Evolutionary conservation across 2,329 filamentous ascomycete genomes (phyloP).

Genomic region (Verticillium tricorpus): DNA sequence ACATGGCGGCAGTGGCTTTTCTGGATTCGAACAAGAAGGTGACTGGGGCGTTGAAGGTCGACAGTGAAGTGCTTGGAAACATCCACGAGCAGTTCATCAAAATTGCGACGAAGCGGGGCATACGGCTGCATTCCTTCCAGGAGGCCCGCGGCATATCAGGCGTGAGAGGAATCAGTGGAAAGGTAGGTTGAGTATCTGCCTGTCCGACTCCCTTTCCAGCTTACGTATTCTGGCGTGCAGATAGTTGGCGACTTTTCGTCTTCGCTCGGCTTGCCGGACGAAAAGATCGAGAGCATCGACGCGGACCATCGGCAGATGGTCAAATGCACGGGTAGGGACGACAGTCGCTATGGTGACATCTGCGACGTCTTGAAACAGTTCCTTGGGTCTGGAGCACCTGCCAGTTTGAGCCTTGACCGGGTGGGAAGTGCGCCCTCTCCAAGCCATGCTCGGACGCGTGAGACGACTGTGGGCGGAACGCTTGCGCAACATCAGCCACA

Average conservation of each 20-base stretch:
- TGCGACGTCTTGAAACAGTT: neutral
- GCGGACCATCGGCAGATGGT: neutral
- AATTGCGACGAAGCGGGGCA: constrained; percentile 15
- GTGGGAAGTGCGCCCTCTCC: no score
- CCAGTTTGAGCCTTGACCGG: no score
- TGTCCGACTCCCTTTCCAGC: no score
- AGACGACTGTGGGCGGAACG: no score
- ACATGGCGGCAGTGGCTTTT: neutral
- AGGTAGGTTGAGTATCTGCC: constrained; percentile 2
- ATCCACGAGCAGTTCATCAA: constrained; percentile 29
- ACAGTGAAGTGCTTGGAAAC: constrained; percentile 30
- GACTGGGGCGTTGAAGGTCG: constrained; percentile 23
- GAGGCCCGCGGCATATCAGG: constrained; percentile 27
- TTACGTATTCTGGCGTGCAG: no score
- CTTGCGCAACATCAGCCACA: no score
- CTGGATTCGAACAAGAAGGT: constrained; percentile 23
- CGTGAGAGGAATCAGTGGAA: constrained; percentile 21
- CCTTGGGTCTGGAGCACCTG: neutral
- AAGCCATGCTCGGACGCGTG: no score
- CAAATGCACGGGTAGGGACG: neutral
- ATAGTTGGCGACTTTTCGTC: neutral
- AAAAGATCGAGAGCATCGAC: neutral
- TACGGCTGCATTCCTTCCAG: constrained; percentile 35
- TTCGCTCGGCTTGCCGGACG: neutral
- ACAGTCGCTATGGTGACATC: neutral